Evolutionary conservation across 2,329 filamentous ascomycete species (phyloP), one percentile per base, ranked within the genome.

Genomic region (Cercospora zeina): DNA sequence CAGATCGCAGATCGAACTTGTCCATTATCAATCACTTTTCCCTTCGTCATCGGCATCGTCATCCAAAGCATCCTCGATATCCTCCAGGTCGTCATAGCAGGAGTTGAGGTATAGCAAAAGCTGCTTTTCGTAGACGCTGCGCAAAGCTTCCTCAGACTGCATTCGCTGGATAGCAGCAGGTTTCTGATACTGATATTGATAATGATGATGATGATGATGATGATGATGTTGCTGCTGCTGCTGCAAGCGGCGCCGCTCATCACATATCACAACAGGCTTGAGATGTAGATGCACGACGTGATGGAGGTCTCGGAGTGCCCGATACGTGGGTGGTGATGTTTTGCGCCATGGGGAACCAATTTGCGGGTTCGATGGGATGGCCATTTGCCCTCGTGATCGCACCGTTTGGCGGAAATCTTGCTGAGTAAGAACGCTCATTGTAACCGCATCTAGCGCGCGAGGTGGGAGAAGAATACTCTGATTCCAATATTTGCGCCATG

Each of bases 91-190:
- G 34, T 61, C 36, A 24, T 60, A 54, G 19, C 31, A 30, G 13
- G 56, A 55, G 14, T 59, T 47, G 2, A 63, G 51, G 30, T 59
- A 63, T 30, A 53, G 21, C 39, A 51, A 39, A 11, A 59, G 42
- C 21, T 55, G 53, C 4, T 13, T 14, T 31, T 59, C 61, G 13
- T 56, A 59, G 51, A 51, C 53, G 8, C 27, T 54, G 11, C 61
- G 37, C 7, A 59, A 50, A 31, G 50, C 56, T 53, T 63, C 61
- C 31, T 63, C 61, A 24, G 56, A 59, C 9, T 19, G 42, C 8
- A 34, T 50, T 37, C 39, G 31, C 49, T 36, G 21, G 24, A 42
- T 59, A 11, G 24, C 21, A 9, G 57, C n/a, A n/a, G 19, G 19
- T 21, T 31, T 27, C 24, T 27, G 24, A 27, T 27, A 6, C 24